These are phyloP conservation scores for Populus nigra DNA, from an alignment of 345 rosid genomes.

Conservation along the genomic window DNA sequence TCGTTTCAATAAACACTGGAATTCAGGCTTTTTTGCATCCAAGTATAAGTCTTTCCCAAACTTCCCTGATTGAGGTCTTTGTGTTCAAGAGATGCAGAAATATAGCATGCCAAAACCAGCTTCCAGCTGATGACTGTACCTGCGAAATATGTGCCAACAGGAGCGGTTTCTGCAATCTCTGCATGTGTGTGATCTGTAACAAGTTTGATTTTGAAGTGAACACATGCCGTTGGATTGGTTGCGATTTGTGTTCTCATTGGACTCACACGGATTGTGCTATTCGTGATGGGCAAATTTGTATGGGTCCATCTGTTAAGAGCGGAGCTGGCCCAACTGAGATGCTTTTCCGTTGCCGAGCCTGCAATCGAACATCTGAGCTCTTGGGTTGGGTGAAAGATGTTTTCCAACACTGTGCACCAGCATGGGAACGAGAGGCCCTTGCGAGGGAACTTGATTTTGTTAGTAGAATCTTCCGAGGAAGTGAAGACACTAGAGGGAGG, in stretches of 20 bases:
- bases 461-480: constrained; percentile 77
- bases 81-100: constrained; percentile 90
- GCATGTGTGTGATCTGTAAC: constrained; percentile 96
- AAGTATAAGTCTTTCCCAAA: constrained; percentile 74
- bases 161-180: constrained; percentile 93
- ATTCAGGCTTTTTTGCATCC: constrained; percentile 93
- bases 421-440: constrained; percentile 85
- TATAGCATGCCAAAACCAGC: constrained; percentile 77
- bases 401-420: constrained; percentile 89
- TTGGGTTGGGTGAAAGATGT: constrained; percentile 98
- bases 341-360: constrained; percentile 84
- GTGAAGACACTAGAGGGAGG: constrained; percentile 84
- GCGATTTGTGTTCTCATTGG: constrained; percentile 96
- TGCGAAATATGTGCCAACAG: constrained; percentile 75
- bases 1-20: constrained; percentile 84
- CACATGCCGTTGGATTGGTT: constrained; percentile 98
- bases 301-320: constrained; percentile 69
- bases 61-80: constrained; percentile 82
- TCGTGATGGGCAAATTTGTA: constrained; percentile 76
- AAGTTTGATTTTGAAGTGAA: constrained; percentile 95
- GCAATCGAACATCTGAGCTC: constrained; percentile 86
- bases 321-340: constrained; percentile 72
- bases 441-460: constrained; percentile 87
- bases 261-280: constrained; percentile 98
- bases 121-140: constrained; percentile 89